Evolutionary conservation across 805 yeast species (phyloP).

Genomic region (Starmerella riodocensis): DNA sequence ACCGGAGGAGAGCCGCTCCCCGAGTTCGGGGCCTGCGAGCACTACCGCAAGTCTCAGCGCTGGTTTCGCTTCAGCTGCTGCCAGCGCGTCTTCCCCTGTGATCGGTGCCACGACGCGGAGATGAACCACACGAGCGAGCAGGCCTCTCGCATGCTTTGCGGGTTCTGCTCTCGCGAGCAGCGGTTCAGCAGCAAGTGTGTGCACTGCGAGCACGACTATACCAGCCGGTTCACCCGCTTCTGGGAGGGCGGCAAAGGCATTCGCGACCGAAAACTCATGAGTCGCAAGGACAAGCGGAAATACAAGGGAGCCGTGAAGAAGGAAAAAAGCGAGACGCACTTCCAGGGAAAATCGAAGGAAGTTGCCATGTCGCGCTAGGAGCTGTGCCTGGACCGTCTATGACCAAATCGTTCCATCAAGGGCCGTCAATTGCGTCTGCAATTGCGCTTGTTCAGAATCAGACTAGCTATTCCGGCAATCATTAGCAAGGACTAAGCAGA

Average conservation of each 20-base stretch:
- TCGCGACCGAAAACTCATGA: constrained; percentile 30
- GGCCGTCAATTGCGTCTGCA: too few species aligned
- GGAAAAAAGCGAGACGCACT: constrained; percentile 13
- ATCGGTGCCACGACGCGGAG: constrained; percentile 31
- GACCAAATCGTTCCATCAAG: too few species aligned
- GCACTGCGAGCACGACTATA: constrained; percentile 29
- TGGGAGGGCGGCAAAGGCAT: constrained; percentile 37
- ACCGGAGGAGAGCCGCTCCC: constrained; percentile 31
- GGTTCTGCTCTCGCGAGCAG: constrained; percentile 33
- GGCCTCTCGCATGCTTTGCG: constrained; percentile 33
- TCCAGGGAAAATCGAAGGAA: constrained; percentile 18
- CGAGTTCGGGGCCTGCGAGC: constrained; percentile 29
- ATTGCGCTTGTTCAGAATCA: too few species aligned
- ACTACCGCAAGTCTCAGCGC: constrained; percentile 31
- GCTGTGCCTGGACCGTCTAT: too few species aligned
- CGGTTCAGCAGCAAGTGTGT: constrained; percentile 27
- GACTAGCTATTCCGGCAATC: too few species aligned
- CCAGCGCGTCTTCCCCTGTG: constrained; percentile 32
- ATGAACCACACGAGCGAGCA: constrained; percentile 28
- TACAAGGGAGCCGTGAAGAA: constrained; percentile 23
- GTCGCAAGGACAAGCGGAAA: constrained; percentile 33
- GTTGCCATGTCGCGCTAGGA: too few species aligned
- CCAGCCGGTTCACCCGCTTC: constrained; percentile 27
- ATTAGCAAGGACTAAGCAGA: too few species aligned
- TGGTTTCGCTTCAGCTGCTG: constrained; percentile 36